Conservation (phyloP, 371 early-diverging fungal species). For the Actinomucor elegans region DNA sequence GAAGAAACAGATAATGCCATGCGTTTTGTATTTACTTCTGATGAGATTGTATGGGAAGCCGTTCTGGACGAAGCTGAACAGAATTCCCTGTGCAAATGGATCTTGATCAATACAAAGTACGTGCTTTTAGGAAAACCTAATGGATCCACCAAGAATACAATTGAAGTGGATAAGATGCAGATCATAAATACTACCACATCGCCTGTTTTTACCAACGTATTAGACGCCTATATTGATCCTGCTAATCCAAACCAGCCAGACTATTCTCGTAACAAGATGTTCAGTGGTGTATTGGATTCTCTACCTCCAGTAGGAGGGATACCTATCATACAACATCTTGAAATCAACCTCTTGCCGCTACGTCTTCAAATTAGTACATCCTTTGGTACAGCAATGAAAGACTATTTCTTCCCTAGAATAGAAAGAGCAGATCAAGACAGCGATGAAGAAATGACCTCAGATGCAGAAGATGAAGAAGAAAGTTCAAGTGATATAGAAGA, state of each 20-base stretch:
- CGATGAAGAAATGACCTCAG: not conserved
- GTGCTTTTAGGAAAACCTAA: constrained; percentile 59
- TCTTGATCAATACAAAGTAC: constrained; percentile 48
- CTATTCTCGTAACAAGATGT: constrained; percentile 76
- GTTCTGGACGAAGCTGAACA: constrained; percentile 36
- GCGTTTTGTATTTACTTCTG: constrained; percentile 30
- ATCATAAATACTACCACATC: constrained; percentile 64
- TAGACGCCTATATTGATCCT: constrained; percentile 7
- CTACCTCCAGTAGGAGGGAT: constrained; percentile 88
- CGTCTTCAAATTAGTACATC: constrained; percentile 81
- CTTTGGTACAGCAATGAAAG: constrained; percentile 68
- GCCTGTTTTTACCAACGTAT: constrained; percentile 48
- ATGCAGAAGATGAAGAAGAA: not conserved
- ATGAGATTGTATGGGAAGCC: constrained; percentile 62
- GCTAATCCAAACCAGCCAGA: constrained; percentile 31
- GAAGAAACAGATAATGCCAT: constrained; percentile 24
- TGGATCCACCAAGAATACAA: constrained; percentile 57
- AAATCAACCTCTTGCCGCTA: constrained; percentile 79
- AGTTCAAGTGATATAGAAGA: not conserved
- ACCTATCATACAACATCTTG: constrained; percentile 82
- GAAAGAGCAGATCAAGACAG: not conserved
- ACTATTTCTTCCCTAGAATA: constrained; percentile 72
- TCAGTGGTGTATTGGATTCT: constrained; percentile 74
- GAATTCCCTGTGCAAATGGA: constrained; percentile 59
- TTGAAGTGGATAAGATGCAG: constrained; percentile 74